Percentiles rank a stretch among this genome's conserved stretches.
Evolutionary conservation across 176 grass and related monocot species (phyloP).

Genomic region (Bothriochloa decipiens): DNA sequence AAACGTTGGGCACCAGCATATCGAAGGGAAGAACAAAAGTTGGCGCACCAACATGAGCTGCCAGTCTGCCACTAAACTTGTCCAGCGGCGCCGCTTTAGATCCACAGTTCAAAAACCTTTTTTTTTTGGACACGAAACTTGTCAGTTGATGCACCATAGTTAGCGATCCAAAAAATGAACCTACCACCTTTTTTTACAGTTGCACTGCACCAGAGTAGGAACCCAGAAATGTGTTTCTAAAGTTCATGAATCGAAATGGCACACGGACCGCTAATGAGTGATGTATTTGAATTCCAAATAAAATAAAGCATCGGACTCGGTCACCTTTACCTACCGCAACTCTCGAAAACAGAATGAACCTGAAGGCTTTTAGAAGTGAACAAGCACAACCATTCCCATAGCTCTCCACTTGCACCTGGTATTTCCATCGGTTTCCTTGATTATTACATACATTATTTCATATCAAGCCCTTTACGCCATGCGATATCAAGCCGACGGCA

Average conservation of each 20-base stretch:
- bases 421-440: constrained; percentile 61
- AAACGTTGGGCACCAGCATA: background rate
- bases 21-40: background rate
- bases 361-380: constrained; percentile 38
- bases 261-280: background rate
- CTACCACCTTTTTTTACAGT: too few relatives aligned
- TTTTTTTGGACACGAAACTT: background rate
- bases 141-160: background rate
- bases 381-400: constrained; percentile 60
- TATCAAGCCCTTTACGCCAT: constrained; percentile 40
- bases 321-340: background rate
- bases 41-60: background rate
- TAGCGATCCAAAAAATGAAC: background rate
- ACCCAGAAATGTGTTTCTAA: background rate
- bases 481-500: constrained; percentile 56
- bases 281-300: background rate
- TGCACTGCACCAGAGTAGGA: background rate
- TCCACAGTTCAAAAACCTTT: background rate
- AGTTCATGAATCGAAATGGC: background rate
- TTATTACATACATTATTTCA: constrained; percentile 59
- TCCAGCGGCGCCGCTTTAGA: too few relatives aligned
- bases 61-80: background rate
- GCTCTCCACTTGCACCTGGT: constrained; percentile 62
- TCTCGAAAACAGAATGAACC: background rate
- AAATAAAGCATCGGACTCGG: background rate